Evolutionary conservation across 805 yeast species (phyloP).

Genomic region (Dipodascus geniculatus): DNA sequence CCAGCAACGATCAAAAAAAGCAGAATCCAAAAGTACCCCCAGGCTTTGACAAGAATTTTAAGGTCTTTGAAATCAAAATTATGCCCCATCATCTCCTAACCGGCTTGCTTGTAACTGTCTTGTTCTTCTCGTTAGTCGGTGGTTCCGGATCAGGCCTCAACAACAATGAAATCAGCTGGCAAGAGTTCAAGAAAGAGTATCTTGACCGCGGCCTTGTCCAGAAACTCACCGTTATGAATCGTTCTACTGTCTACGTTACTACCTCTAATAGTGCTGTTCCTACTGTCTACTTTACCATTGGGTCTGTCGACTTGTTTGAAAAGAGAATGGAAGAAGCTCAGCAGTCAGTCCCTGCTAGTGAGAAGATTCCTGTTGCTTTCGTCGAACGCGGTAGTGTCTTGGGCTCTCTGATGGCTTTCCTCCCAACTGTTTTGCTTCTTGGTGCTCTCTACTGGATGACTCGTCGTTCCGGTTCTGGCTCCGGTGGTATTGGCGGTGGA

Average conservation of each 20-base stretch:
- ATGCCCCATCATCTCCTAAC: neutral
- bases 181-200: slow-evolving; percentile 73
- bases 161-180: slow-evolving; percentile 42
- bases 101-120: neutral
- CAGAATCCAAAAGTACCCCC: slow-evolving; percentile 6
- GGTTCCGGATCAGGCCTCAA: slow-evolving; percentile 2
- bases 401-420: slow-evolving; percentile 52
- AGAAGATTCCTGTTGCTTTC: slow-evolving; percentile 68
- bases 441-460: slow-evolving; percentile 69
- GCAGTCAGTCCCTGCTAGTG: slow-evolving; percentile 54
- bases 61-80: slow-evolving; percentile 9
- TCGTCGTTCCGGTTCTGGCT: slow-evolving; percentile 33
- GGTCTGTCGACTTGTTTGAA: slow-evolving; percentile 77
- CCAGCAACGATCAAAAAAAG: slow-evolving; percentile 1
- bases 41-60: slow-evolving; percentile 9
- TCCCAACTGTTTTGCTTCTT: slow-evolving; percentile 70
- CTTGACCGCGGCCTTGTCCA: slow-evolving; percentile 71
- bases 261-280: slow-evolving; percentile 29
- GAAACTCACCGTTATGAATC: slow-evolving; percentile 61
- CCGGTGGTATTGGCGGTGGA: slow-evolving; percentile 51
- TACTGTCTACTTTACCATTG: slow-evolving; percentile 67
- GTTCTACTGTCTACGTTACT: slow-evolving; percentile 52
- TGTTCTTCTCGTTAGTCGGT: neutral
- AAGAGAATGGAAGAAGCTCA: slow-evolving; percentile 68
- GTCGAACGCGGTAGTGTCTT: slow-evolving; percentile 55